phyloP scores from a whole-genome alignment of 768 basidiomycete species.

The Phylloporus rhodoxanthus region DNA sequence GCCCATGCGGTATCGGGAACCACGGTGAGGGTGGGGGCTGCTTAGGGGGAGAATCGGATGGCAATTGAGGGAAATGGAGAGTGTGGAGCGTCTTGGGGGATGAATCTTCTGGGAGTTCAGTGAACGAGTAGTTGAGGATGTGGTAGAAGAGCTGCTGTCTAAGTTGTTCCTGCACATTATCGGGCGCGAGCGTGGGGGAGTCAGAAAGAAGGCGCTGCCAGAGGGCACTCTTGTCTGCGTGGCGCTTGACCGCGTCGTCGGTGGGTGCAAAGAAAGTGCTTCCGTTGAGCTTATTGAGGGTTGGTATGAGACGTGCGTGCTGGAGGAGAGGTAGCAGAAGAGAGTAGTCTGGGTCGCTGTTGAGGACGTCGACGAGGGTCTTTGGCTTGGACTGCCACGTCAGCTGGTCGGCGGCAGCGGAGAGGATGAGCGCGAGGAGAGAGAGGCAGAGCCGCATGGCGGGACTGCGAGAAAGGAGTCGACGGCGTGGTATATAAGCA shows the following conservation, averaged over 20 bases:
- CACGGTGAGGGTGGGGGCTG: slow-evolving; percentile 76
- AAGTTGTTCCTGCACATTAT: slow-evolving; percentile 79
- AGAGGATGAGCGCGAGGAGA: slow-evolving; percentile 32
- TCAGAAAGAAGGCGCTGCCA: slow-evolving; percentile 29
- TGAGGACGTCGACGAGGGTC: slow-evolving; percentile 78
- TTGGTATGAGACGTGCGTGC: slow-evolving; percentile 82
- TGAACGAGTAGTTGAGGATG: slow-evolving; percentile 75
- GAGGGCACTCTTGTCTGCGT: slow-evolving; percentile 29
- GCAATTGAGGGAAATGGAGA: slow-evolving; percentile 62
- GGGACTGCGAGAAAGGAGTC: not conserved
- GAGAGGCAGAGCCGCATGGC: slow-evolving; percentile 31
- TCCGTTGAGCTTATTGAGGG: slow-evolving; percentile 77
- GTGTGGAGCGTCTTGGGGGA: slow-evolving; percentile 46
- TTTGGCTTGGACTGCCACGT: slow-evolving; percentile 32
- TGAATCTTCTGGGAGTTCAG: slow-evolving; percentile 37
- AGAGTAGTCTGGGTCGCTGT: slow-evolving; percentile 67
- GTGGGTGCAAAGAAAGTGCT: slow-evolving; percentile 93
- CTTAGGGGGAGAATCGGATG: slow-evolving; percentile 53
- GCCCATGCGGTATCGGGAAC: slow-evolving; percentile 78
- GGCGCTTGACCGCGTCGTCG: slow-evolving; percentile 75
- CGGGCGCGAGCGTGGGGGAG: slow-evolving; percentile 39
- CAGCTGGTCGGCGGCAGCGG: slow-evolving; percentile 19
- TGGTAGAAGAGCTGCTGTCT: slow-evolving; percentile 94
- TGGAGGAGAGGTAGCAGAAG: slow-evolving; percentile 75
- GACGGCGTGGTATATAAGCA: slow-evolving; percentile 7